Evolutionary conservation across 768 basidiomycete genomes (phyloP).

Genomic region (Pisolithus microcarpus): DNA sequence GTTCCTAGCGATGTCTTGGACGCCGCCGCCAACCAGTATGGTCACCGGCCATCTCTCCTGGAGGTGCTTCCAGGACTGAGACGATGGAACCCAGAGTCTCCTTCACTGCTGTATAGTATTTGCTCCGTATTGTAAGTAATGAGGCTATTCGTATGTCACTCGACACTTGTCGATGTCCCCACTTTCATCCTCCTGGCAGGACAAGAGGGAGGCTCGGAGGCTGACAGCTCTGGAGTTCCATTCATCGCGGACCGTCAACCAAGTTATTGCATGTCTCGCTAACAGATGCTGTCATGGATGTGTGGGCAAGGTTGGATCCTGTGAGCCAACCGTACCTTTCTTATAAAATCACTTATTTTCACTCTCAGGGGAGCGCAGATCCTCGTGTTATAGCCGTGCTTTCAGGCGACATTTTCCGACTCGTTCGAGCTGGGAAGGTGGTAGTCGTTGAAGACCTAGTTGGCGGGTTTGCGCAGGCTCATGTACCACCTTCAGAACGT

Average conservation of each 20-base stretch:
- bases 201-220: slow-evolving; percentile 39
- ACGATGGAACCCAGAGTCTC: slow-evolving; percentile 29
- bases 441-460: neutral
- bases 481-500: slow-evolving; percentile 7
- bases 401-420: slow-evolving; percentile 44
- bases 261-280: slow-evolving; percentile 46
- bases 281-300: slow-evolving; percentile 46
- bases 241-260: slow-evolving; percentile 57
- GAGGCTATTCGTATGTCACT: slow-evolving; percentile 51
- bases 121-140: slow-evolving; percentile 55
- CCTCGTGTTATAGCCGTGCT: slow-evolving; percentile 45
- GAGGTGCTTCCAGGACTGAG: slow-evolving; percentile 57
- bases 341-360: slow-evolving; percentile 8
- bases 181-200: slow-evolving; percentile 40
- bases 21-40: slow-evolving; percentile 19
- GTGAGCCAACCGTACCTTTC: slow-evolving; percentile 10
- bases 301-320: slow-evolving; percentile 59
- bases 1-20: slow-evolving; percentile 1
- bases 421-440: slow-evolving; percentile 44
- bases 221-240: slow-evolving; percentile 50
- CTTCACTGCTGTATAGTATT: slow-evolving; percentile 60
- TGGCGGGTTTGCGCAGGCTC: neutral
- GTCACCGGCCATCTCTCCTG: slow-evolving; percentile 38
- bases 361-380: slow-evolving; percentile 25
- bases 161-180: slow-evolving; percentile 57